Percentiles rank a stretch among this genome's conserved stretches.
Evolutionary conservation across 2,329 filamentous ascomycete genomes (phyloP).

Genomic region (Calonectria ilicicola): DNA sequence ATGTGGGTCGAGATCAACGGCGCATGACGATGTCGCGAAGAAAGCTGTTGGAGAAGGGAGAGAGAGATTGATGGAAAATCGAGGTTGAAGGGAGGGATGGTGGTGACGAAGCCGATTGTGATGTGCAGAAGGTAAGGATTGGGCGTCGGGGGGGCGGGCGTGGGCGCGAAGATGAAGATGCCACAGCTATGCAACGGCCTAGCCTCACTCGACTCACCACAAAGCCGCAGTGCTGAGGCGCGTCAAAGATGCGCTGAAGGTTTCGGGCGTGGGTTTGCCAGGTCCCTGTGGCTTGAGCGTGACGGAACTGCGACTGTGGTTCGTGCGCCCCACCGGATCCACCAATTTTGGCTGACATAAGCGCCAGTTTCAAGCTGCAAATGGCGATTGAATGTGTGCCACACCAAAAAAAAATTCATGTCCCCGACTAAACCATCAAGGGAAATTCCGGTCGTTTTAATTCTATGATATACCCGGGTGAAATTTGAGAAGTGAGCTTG

Average conservation of each 20-base stretch:
- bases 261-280: conserved; percentile 20
- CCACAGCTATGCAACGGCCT: conserved; percentile 33
- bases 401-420: too few species aligned
- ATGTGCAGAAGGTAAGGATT: conserved; percentile 24
- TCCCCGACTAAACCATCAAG: too few species aligned
- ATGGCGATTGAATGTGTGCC: too few species aligned
- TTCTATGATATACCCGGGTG: too few species aligned
- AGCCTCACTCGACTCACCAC: conserved; percentile 20
- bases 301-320: neutral
- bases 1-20: conserved; percentile 30
- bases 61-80: conserved; percentile 29
- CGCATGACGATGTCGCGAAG: conserved; percentile 36
- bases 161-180: conserved; percentile 18
- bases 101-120: conserved; percentile 30
- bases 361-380: neutral
- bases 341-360: neutral
- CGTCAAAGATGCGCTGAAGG: conserved; percentile 40
- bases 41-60: conserved; percentile 4
- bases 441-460: too few species aligned
- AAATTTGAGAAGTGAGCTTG: too few species aligned
- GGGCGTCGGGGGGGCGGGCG: conserved; percentile 11
- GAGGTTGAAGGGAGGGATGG: conserved; percentile 1
- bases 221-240: conserved; percentile 35
- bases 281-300: conserved; percentile 34
- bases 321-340: neutral